Evolutionary conservation across 768 basidiomycete species (phyloP).

Genomic region (Crepidotus variabilis): DNA sequence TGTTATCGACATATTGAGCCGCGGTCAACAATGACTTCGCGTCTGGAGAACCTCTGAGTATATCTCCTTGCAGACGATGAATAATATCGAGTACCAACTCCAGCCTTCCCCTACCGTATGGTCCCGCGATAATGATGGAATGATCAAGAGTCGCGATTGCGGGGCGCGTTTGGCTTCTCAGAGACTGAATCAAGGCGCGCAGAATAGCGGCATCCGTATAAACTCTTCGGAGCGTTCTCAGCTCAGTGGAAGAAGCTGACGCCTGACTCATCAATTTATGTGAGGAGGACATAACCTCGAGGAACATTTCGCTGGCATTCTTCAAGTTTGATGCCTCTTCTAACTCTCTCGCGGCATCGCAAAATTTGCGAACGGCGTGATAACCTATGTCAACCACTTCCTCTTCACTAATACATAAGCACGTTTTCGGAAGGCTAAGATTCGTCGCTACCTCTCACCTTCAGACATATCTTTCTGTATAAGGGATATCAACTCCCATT

Average conservation of each 20-base stretch:
- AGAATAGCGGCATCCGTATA: slow-evolving; percentile 78
- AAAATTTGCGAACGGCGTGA: slow-evolving; percentile 6
- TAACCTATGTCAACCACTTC: neutral
- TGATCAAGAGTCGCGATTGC: slow-evolving; percentile 67
- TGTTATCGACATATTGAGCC: neutral
- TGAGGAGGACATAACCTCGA: slow-evolving; percentile 42
- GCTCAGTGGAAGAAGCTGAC: slow-evolving; percentile 23
- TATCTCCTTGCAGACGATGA: slow-evolving; percentile 43
- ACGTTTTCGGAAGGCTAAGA: neutral
- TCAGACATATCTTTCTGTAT: neutral
- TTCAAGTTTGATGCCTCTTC: slow-evolving; percentile 7
- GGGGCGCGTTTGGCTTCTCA: slow-evolving; percentile 24
- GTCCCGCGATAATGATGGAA: slow-evolving; percentile 82
- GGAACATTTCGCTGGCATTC: slow-evolving; percentile 21
- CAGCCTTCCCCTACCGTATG: slow-evolving; percentile 55
- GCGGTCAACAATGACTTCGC: neutral
- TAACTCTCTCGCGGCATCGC: slow-evolving; percentile 13
- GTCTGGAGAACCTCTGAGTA: neutral
- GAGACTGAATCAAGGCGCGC: slow-evolving; percentile 35
- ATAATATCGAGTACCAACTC: slow-evolving; percentile 68
- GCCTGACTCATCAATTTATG: slow-evolving; percentile 47
- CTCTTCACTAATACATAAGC: neutral
- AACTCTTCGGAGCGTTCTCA: slow-evolving; percentile 55
- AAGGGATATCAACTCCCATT: neutral
- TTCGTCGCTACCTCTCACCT: neutral